Base-by-base conservation (phyloP, 257 asterid species). In the Vinca minor region DNA sequence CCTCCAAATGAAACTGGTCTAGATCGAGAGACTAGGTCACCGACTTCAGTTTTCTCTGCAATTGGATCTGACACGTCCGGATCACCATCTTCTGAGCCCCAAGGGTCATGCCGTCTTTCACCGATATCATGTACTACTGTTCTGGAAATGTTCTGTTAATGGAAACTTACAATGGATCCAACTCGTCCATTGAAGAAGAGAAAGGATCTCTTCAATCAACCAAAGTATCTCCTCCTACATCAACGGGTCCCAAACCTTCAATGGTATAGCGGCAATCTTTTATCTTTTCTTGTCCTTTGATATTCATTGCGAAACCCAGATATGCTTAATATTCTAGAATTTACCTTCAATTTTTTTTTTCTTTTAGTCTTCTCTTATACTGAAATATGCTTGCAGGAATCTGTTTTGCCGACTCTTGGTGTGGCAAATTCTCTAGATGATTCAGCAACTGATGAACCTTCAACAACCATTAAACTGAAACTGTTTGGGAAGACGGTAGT, bases 11-110 rank as follows among this genome's bases (percentile, higher is more conserved):
- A 72, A 14, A 56, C 69, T 46, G 45, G 36, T 44, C 75, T 62
- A 69, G 85, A 70, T 54, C 66, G 80, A 48, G 91, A 75, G 44
- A 74, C 74, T 46, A 66, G 69, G 66, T 87, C 96, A 52, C 97
- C 96, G n/a, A 80, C 86, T 71, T 87, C 96, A 8, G 96, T 87
- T 70, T 74, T 84, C 32, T 76, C 94, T 32, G 67, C 82, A 21
- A 28, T 67, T 49, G 84, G 71, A 72, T 78, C 90, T 9, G 87
- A 77, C n/a, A 67, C 74, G 61, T 38, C 69, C 48, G 95, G 73
- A 71, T 78, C 83, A 38, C 53, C 74, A 10, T 69, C 42, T 64
- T 75, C 63, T 34, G 82, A 74, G 70, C 55, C 44, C 65, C 83
- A 69, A 20, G 81, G 63, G 41, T 78, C 34, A 12, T 11, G 87